Base-by-base conservation (phyloP, 1,284 basidiomycete genomes). In the Baeospora myosura region DNA sequence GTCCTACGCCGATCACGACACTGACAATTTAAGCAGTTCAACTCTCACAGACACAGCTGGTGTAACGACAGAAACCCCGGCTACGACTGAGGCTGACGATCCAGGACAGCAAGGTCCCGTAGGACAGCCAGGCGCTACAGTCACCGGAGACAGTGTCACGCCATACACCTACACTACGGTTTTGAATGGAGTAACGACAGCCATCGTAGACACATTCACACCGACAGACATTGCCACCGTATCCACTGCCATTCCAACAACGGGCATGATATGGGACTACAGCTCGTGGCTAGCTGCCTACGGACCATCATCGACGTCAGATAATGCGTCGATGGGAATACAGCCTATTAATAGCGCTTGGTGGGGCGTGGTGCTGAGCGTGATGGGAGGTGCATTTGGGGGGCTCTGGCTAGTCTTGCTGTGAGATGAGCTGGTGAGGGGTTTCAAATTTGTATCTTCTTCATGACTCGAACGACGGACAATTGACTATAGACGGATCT, bases 101-200 rank as follows among this genome's bases (percentile, higher is more conserved):
- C 47, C 3, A 38, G 34, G n/a, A 41, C 62, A 66, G 26, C 71
- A 68, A 51, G 80, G 79, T 0, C 78, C 78, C 3, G 79, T 82
- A 1, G 81, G 71, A 5, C 66, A 71, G 47, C 79, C 81, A 14
- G 63, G 58, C 2, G 31, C 73, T 1, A 69, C 66, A 4, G 58
- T 56, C 1, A 22, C 24, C 37, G 41, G 26, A 18, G 56, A 48
- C 14, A 59, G 59, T 1, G 60, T 71, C 16, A 79, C 74, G 0
- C 70, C 72, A 0, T 85, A 69, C 52, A 58, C 57, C 80, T 76
- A 43, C 10, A 85, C 75, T 0, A 73, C 79, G 5, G 63, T 81
- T 43, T 66, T 77, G 30, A 58, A 56, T 36, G 81, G 82, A 29
- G 60, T 68, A n/a, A 68, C 69, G 2, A 61, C 62, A 12, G 62